Evolutionary conservation across 2,329 filamentous ascomycete species (phyloP), one percentile per base, ranked within the genome.

Genomic region (Tolypocladium sp.): DNA sequence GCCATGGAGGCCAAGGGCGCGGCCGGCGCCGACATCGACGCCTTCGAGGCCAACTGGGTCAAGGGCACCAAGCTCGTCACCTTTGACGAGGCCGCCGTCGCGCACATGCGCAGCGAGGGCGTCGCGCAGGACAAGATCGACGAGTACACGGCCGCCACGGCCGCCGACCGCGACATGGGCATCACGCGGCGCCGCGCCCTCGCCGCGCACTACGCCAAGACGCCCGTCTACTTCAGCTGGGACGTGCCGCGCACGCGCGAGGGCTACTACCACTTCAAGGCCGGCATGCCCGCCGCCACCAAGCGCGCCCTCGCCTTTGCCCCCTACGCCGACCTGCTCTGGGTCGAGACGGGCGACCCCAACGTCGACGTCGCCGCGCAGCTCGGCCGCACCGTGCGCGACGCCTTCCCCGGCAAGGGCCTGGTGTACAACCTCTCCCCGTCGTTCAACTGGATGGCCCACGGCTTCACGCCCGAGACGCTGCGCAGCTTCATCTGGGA

Each of bases 401-500:
- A 78, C 0, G 78, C 76, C 4, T 79, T 84, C 67, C 91, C 92
- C 0, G 86, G 84, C 61, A 97, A 97, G 82, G 89, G 90, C 41
- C 83, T 99, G 30, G 93, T 97, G 0, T 99, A 99, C 78, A 99
- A 99, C 77, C 83, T 99, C 2, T 92, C 88, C 5, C 94, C 94
- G 1, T 96, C 91, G 10, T 99, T 99, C 82, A 97, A 99, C 80
- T 99, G 94, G 94, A 94, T 95, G 85, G 86, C 86, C 13, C 92
- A 97, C 71, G 94, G 93, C 37, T 99, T 97, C 76, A 88, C 84
- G 3, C 86, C 92, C 63, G 86, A 85, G 62, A 88, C 88, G 7
- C 82, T 99, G 58, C 91, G 89, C 76, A 91, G 85, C 7, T 99
- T 99, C 73, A 90, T 99, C 67, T 97, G 93, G 93, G 93, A 97